Evolutionary conservation across 768 basidiomycete species (phyloP).

Genomic region (Kwoniella europaea): DNA sequence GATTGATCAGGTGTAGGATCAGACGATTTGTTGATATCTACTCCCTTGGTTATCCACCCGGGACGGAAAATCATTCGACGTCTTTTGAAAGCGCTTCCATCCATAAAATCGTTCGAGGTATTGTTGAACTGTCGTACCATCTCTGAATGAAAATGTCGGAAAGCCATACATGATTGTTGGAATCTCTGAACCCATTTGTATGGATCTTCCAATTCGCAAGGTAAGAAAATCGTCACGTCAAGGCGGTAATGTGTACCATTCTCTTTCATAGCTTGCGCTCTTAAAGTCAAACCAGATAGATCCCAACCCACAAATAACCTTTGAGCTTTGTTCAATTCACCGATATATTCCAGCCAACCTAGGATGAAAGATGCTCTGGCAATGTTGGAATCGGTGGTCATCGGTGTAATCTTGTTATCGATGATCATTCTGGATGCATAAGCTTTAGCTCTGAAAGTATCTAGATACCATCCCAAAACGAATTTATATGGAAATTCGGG

Average conservation of each 20-base stretch:
- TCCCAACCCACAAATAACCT: constrained; percentile 25
- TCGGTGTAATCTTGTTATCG: constrained; percentile 1
- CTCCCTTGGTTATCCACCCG: constrained; percentile 22
- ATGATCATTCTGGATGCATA: constrained; percentile 2
- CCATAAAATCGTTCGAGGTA: constrained; percentile 7
- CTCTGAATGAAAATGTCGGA: constrained; percentile 10
- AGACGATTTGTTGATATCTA: constrained; percentile 6
- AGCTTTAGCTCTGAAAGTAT: constrained; percentile 10
- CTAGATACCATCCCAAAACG: constrained; percentile 19
- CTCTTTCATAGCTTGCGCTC: constrained; percentile 22
- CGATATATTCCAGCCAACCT: constrained; percentile 26
- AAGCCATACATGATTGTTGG: not conserved
- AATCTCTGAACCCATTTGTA: constrained; percentile 11
- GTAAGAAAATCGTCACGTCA: constrained; percentile 30
- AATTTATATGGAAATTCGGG: constrained; percentile 10
- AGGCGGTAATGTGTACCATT: constrained; percentile 8
- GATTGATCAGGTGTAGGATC: constrained; percentile 3
- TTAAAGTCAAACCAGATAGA: constrained; percentile 19
- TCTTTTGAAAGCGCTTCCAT: constrained; percentile 14
- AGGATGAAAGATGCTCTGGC: constrained; percentile 8
- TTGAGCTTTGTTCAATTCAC: constrained; percentile 7
- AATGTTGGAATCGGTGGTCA: constrained; percentile 9
- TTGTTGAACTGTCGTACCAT: not conserved
- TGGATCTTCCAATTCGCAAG: constrained; percentile 16
- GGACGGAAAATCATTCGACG: constrained; percentile 26